phyloP scores from a whole-genome alignment of 2,329 filamentous ascomycete genomes.

The Colletotrichum truncatum region DNA sequence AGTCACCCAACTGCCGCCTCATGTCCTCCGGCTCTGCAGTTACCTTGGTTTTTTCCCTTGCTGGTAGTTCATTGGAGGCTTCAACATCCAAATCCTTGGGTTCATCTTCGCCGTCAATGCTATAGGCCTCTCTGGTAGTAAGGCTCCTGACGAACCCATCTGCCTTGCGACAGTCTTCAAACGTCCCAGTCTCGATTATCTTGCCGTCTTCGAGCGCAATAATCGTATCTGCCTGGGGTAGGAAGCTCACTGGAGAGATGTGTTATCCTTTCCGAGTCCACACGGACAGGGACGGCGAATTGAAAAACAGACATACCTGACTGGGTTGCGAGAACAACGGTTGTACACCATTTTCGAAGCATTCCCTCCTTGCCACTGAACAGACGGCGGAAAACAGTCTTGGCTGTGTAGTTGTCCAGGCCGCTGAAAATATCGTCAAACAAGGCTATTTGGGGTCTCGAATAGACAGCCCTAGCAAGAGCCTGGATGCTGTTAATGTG shows the following conservation, averaged over 20 bases:
- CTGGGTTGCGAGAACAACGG: conserved; percentile 48
- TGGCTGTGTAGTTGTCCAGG: conserved; percentile 45
- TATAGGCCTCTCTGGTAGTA: conserved; percentile 1
- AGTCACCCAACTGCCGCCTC: conserved; percentile 38
- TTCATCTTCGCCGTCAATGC: not conserved
- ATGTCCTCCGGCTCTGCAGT: conserved; percentile 9
- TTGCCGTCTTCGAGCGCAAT: conserved; percentile 42
- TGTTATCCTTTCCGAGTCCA: not conserved
- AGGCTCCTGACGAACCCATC: conserved; percentile 45
- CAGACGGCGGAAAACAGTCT: conserved; percentile 40
- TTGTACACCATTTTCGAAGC: conserved; percentile 40
- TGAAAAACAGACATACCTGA: conserved; percentile 31
- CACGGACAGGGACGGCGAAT: not conserved
- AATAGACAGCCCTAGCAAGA: conserved; percentile 49
- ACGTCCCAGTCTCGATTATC: conserved; percentile 45
- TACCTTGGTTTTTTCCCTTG: not conserved
- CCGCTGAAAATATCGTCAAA: conserved; percentile 51
- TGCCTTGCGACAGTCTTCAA: conserved; percentile 40
- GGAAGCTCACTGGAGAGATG: conserved; percentile 11
- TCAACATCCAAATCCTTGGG: not conserved
- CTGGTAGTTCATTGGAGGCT: not conserved
- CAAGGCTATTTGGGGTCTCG: conserved; percentile 39
- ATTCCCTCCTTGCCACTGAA: conserved; percentile 38
- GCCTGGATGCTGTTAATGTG: conserved; percentile 36
- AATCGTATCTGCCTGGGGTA: conserved; percentile 46